Evolutionary conservation across 345 rosid species (phyloP).

Genomic region (Capsella bursapastoris): DNA sequence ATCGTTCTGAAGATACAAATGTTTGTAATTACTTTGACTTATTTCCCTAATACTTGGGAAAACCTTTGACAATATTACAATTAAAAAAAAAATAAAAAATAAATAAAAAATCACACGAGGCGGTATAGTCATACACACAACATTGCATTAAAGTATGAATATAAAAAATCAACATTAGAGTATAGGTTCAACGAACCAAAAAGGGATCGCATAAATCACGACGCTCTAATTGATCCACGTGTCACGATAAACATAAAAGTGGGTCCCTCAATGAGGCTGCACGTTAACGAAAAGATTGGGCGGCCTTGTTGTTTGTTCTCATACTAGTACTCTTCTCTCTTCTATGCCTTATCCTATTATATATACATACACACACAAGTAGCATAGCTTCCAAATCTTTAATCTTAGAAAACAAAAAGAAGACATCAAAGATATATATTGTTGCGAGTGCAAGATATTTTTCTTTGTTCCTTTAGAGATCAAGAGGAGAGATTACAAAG

Average conservation of each 20-base stretch:
- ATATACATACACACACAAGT: conserved; percentile 15
- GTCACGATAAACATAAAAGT: conserved; percentile 34
- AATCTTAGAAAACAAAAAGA: not conserved
- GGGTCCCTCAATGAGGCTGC: conserved; percentile 29
- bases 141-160: not conserved
- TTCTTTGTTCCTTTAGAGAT: not conserved
- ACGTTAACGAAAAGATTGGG: conserved; percentile 39
- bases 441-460: conserved; percentile 14
- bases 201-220: conserved; percentile 39
- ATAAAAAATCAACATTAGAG: conserved; percentile 5
- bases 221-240: conserved; percentile 41
- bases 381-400: conserved; percentile 27
- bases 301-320: conserved; percentile 19
- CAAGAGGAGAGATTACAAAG: not conserved
- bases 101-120: conserved; percentile 9
- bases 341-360: conserved; percentile 2
- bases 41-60: conserved; percentile 19
- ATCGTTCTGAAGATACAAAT: not conserved
- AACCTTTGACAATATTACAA: not conserved
- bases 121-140: conserved; percentile 22
- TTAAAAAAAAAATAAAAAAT: not conserved
- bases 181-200: conserved; percentile 45
- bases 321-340: too few species aligned
- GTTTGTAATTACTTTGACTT: not conserved
- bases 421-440: not conserved